phyloP scores from a whole-genome alignment of 2,329 filamentous ascomycete genomes.

The Verticillium nubilum region DNA sequence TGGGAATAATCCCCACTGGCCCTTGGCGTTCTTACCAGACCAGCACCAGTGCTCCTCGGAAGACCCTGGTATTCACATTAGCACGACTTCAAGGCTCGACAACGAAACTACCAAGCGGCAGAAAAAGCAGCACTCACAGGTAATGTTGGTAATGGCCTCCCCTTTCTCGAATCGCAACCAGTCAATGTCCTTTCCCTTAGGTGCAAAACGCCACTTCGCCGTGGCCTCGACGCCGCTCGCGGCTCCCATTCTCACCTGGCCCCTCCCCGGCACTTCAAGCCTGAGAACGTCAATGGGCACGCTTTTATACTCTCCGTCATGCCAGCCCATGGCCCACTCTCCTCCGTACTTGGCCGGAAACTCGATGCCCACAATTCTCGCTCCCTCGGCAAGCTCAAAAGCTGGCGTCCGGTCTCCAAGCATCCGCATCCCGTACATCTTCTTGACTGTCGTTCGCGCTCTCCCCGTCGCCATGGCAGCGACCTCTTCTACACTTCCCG shows the following conservation, averaged over 20 bases:
- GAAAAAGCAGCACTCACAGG: conserved; percentile 32
- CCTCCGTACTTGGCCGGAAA: conserved; percentile 47
- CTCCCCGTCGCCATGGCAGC: conserved; percentile 36
- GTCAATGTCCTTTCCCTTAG: conserved; percentile 33
- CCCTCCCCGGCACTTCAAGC: conserved; percentile 39
- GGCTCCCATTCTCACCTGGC: conserved; percentile 40
- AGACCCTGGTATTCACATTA: conserved; percentile 24
- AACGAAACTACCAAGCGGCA: not conserved
- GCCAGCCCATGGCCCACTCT: conserved; percentile 53
- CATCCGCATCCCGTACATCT: conserved; percentile 39
- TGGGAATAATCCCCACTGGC: conserved; percentile 49
- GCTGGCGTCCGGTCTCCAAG: conserved; percentile 38
- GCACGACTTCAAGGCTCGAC: not conserved
- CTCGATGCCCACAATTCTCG: conserved; percentile 42
- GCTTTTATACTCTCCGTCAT: conserved; percentile 45
- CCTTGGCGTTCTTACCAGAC: conserved; percentile 46
- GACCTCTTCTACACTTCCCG: conserved; percentile 34
- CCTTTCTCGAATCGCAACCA: conserved; percentile 62
- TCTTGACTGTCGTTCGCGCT: conserved; percentile 41
- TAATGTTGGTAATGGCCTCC: conserved; percentile 61
- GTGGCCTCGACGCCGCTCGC: conserved; percentile 42
- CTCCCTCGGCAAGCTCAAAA: conserved; percentile 41
- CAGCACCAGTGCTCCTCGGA: conserved; percentile 50
- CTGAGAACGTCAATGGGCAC: conserved; percentile 43
- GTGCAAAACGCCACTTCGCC: conserved; percentile 48